phyloP scores from a whole-genome alignment of 306 rosid species.

The Hylodesmum podocarpum region DNA sequence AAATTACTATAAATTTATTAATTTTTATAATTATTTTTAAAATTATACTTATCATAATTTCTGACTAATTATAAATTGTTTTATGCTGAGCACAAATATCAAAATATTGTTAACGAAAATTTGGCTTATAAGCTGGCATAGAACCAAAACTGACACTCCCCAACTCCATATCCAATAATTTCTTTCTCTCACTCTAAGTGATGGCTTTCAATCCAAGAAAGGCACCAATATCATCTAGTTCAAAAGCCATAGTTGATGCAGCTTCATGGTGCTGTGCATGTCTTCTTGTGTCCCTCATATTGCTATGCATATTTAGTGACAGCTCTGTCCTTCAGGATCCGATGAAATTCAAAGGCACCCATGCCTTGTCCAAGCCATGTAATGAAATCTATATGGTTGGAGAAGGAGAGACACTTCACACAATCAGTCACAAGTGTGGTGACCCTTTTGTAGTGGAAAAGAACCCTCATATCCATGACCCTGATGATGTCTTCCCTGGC shows the following conservation, averaged over 20 bases:
- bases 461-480: constrained; percentile 54
- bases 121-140: constrained; percentile 15
- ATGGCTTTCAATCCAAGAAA: constrained; percentile 26
- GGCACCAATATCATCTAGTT: neutral
- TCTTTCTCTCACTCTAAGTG: neutral
- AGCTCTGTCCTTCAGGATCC: neutral
- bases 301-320: constrained; percentile 27
- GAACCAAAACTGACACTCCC: neutral
- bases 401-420: constrained; percentile 54
- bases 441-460: constrained; percentile 47
- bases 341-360: neutral
- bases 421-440: constrained; percentile 47
- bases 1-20: no score
- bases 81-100: no score
- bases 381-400: constrained; percentile 52
- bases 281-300: constrained; percentile 28
- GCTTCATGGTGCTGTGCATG: constrained; percentile 48
- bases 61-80: neutral
- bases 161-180: neutral
- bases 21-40: neutral
- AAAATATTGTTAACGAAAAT: neutral
- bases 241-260: constrained; percentile 30
- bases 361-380: constrained; percentile 20
- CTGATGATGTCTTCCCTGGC: constrained; percentile 31
- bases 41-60: neutral